Conservation (phyloP, 331 rosid genomes). For the Malus hybrid region DNA sequence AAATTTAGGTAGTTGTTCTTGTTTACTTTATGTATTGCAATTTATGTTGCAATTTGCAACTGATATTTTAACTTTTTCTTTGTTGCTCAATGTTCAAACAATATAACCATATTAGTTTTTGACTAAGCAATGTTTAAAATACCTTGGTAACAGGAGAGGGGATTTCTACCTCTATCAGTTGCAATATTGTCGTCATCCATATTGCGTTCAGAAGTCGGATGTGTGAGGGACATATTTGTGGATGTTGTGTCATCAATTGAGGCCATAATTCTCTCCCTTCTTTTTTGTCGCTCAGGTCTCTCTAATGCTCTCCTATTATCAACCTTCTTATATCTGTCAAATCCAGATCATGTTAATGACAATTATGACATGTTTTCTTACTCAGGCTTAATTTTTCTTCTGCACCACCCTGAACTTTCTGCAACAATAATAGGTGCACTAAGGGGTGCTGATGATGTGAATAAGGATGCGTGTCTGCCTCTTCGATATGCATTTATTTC, state of each 20-base stretch:
- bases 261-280: conserved; percentile 77
- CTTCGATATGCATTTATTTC: conserved; percentile 86
- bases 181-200: conserved; percentile 73
- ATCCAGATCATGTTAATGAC: conserved; percentile 9
- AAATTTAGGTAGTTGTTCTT: not conserved
- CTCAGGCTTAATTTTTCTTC: conserved; percentile 80
- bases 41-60: not conserved
- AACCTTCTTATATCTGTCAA: not conserved
- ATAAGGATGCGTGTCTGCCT: conserved; percentile 72
- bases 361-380: conserved; percentile 21
- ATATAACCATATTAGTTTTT: not conserved
- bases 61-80: not conserved
- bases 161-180: conserved; percentile 89
- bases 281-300: conserved; percentile 83
- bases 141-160: conserved; percentile 67
- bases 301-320: not conserved
- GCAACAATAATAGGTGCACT: conserved; percentile 65
- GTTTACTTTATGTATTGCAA: not conserved
- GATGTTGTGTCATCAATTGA: conserved; percentile 80
- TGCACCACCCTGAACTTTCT: conserved; percentile 80
- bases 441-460: conserved; percentile 49
- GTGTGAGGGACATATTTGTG: conserved; percentile 51
- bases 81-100: conserved; percentile 5
- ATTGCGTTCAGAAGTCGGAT: conserved; percentile 56
- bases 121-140: conserved; percentile 6